Evolutionary conservation across 108 stramenopile genomes (phyloP), one percentile per base, ranked within the genome.

Genomic region (Stephanodiscus minutulus): DNA sequence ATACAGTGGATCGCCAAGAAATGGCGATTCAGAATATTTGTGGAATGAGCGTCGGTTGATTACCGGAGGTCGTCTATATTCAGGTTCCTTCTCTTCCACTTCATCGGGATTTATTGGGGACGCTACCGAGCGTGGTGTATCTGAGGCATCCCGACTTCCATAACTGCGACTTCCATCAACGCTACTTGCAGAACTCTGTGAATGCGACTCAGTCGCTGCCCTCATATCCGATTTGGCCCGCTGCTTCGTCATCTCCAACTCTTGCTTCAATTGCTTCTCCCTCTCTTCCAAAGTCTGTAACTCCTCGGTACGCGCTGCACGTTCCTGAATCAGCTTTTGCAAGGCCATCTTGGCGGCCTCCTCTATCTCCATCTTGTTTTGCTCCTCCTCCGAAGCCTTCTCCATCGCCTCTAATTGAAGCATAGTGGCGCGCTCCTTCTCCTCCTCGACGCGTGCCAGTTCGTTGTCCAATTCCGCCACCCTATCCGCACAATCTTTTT

Each of bases 401-500:
- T 44, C 21, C 20, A 63, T 68, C 27, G 73, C 69, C 53, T 81
- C 80, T 2, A 56, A 8, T 49, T 81, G 80, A 28, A 74, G 39
- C 44, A 61, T 66, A 17, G 69, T 33, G 18, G 73, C 73, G 10
- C 73, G 64, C 21, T 74, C 68, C 64, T 73, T 49, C 28, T 81
- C 80, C 43, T 57, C 49, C 41, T 81, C 80, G 29, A 68, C 68
- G 20, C 68, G 66, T 24, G 68, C 68, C 57, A 81, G 48, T 66
- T 68, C 53, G 20, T 48, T 49, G 41, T 81, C 80, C 50, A 81
- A 55, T 48, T 81, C 80, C 1, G 61, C 63, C 29, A 81, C 73
- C 28, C 80, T 25, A 33, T 81, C 80, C 49, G 73, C 80, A 41
- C 80, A 74, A 64, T 81, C 80, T 20, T 57, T 67, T 50, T 81